Evolutionary conservation across 2,329 filamentous ascomycete genomes (phyloP).

Genomic region (Periconia sp.): DNA sequence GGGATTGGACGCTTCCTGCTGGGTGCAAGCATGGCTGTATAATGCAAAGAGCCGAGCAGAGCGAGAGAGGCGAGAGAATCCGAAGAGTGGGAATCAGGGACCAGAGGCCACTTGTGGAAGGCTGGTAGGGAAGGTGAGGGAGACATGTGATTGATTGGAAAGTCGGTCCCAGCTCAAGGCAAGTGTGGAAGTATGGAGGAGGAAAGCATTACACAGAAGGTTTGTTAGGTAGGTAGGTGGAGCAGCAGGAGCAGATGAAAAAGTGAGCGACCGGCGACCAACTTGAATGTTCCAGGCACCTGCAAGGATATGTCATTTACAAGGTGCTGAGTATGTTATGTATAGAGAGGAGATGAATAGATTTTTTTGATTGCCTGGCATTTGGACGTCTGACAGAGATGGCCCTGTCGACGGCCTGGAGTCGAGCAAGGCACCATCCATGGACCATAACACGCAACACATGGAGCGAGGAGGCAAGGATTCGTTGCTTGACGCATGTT

Average conservation of each 20-base stretch:
- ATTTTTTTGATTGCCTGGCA: not conserved
- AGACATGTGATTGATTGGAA: not conserved
- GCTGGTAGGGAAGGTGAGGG: not conserved
- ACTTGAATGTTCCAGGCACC: conserved; percentile 8
- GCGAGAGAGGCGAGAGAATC: not conserved
- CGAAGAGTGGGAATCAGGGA: conserved; percentile 2
- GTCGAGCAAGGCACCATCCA: no score
- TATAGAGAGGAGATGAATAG: not conserved
- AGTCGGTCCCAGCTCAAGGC: not conserved
- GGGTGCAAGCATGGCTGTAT: conserved; percentile 33
- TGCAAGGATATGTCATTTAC: conserved; percentile 5
- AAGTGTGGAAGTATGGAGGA: not conserved
- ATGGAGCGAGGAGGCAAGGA: not conserved
- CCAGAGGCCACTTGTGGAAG: conserved; percentile 1
- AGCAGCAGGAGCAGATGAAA: not conserved
- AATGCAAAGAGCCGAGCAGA: conserved; percentile 2
- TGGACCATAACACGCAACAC: no score
- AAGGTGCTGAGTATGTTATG: not conserved
- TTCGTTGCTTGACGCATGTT: not conserved
- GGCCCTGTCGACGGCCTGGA: not conserved
- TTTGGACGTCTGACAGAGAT: not conserved
- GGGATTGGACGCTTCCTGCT: conserved; percentile 34
- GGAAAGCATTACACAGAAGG: not conserved
- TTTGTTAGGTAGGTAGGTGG: not conserved
- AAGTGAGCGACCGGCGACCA: not conserved